Evolutionary conservation across 2,329 filamentous ascomycete genomes (phyloP), one percentile per base, ranked within the genome.

Genomic region (Clonostachys solani): DNA sequence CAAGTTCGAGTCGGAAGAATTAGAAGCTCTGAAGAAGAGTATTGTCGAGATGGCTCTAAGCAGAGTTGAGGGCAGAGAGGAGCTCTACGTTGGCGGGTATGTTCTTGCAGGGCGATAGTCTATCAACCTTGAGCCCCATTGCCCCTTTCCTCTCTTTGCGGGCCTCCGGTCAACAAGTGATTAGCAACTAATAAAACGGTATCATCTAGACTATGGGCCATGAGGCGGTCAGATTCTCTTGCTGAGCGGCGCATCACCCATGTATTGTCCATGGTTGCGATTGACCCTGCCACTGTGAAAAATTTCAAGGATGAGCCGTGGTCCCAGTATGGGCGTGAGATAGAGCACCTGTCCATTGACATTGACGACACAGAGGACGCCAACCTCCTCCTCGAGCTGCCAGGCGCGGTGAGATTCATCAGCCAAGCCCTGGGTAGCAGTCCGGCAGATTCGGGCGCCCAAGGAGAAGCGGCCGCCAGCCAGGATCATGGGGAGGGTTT

Each of bases 351-450:
- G 56, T 77, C 83, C 50, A 86, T 97, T 53, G 86, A 95, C 54
- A 83, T 96, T 40, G 89, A 97, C 65, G 94, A 99, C 71, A 81
- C 92, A 45, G 89, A 92, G 17, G 90, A 96, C 60, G 86, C 92
- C 56, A 89, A 99, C 66, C 68, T 97, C 45, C 71, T 97, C 16
- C 80, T 87, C 52, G 84, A 95, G 65, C 86, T 97, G 51, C 82
- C 91, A 7, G 74, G 74, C 45, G 87, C 87, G 48, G 88, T 94
- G 57, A 77, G 76, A 43, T 99, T 96, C 67, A 96, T 97, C 56
- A 82, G 92, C 56, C 72, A 83, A 40, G 92, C 83, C 2, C 72
- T 97, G 19, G 12, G 18, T 5, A 37, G 29, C 12, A 45, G 42
- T 10, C 12, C 36, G 15, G 15, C 3, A n/a, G 15, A n/a, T n/a